Conservation (phyloP, 108 stramenopile genomes). For the Skeletonema grethae region DNA sequence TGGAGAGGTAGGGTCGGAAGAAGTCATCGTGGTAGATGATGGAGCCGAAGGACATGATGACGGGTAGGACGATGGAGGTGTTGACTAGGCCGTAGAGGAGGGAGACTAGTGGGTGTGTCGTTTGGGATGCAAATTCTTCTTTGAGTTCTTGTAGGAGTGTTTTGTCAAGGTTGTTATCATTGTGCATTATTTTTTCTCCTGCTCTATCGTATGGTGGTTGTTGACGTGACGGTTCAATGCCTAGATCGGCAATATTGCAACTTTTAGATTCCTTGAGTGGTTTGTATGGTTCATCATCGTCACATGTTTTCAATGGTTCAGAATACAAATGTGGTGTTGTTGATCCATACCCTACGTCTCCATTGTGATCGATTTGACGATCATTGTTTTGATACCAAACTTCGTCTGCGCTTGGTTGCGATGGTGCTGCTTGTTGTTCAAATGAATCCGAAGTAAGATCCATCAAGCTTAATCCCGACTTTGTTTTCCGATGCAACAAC, state of each 20-base stretch:
- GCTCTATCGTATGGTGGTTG: neutral
- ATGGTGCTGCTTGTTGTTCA: neutral
- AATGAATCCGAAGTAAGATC: conserved; percentile 3
- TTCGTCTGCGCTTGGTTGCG: neutral
- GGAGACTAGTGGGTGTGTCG: conserved; percentile 40
- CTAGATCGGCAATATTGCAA: neutral
- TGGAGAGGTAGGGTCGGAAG: conserved; percentile 80
- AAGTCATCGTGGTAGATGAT: conserved; percentile 87
- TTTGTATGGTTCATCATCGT: neutral
- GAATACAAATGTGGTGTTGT: neutral
- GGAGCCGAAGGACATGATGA: conserved; percentile 85
- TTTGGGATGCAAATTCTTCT: conserved; percentile 14
- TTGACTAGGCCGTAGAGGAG: conserved; percentile 80
- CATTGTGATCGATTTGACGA: neutral
- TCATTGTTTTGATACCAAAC: neutral
- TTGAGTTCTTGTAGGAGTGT: conserved; percentile 15
- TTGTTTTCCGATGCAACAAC: conserved; percentile 2
- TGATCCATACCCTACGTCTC: conserved; percentile 16
- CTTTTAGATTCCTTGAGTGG: conserved; percentile 2
- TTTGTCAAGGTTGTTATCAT: neutral
- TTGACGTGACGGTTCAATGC: neutral
- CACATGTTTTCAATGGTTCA: conserved; percentile 2
- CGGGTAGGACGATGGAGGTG: conserved; percentile 80
- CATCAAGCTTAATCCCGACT: conserved; percentile 17
- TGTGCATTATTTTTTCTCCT: neutral